Conservation (phyloP, 352 stramenopile genomes). For the Chrysophaeum taylorii region DNA sequence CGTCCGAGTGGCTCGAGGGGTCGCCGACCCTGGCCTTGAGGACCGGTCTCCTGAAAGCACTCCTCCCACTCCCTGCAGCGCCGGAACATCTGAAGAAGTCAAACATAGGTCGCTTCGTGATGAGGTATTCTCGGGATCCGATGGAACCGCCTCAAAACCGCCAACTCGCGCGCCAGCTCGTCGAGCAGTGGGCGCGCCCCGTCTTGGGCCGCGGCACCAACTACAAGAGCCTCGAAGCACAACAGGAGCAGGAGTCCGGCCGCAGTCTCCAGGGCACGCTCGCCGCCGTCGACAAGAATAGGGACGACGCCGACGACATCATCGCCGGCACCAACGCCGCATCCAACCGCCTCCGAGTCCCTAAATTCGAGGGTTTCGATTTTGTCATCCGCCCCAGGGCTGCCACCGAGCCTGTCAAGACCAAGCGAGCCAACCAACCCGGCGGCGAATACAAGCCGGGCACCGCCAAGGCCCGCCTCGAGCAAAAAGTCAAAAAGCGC, state of each 20-base stretch:
- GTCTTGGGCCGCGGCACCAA: background rate
- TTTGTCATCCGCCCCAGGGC: background rate
- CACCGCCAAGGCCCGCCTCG: no score
- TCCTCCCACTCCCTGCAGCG: background rate
- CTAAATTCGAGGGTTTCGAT: background rate
- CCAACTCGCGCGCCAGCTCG: background rate
- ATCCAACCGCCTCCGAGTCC: background rate
- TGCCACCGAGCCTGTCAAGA: background rate
- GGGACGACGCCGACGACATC: constrained; percentile 1
- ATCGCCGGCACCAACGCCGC: background rate
- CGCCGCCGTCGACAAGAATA: background rate
- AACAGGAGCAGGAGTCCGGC: background rate
- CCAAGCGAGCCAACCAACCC: no score
- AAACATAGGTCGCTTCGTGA: background rate
- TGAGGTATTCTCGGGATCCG: background rate
- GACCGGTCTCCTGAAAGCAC: background rate
- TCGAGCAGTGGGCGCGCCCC: background rate
- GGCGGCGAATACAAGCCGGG: no score
- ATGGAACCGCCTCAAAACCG: background rate
- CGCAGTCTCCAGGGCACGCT: background rate
- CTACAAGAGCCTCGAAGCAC: background rate
- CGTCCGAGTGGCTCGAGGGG: background rate
- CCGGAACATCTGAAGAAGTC: background rate
- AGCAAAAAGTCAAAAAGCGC: no score
- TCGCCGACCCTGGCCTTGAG: background rate